phyloP scores from a whole-genome alignment of 1,139 yeast genomes.

The Candida sojae region DNA sequence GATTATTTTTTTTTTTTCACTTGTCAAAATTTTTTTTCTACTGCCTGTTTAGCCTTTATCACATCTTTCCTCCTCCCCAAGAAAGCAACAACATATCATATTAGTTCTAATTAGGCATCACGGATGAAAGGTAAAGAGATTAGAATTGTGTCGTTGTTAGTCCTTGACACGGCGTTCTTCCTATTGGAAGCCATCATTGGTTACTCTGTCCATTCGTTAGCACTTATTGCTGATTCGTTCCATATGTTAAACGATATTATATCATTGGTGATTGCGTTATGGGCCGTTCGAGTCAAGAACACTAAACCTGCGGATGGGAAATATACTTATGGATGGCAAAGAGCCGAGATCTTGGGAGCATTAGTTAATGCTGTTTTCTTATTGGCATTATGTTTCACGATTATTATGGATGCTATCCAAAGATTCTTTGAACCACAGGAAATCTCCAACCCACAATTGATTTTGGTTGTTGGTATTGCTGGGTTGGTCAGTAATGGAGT shows the following conservation, averaged over 20 bases:
- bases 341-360: slow-evolving; percentile 95
- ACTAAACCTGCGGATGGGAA: slow-evolving; percentile 80
- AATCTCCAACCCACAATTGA: slow-evolving; percentile 77
- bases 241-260: slow-evolving; percentile 97
- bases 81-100: too few species aligned
- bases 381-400: slow-evolving; percentile 88
- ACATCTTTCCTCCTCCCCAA: too few species aligned
- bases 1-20: too few species aligned
- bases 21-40: too few species aligned
- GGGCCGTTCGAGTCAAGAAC: slow-evolving; percentile 94
- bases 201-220: slow-evolving; percentile 87
- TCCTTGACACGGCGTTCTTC: slow-evolving; percentile 81
- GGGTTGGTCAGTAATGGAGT: slow-evolving; percentile 82
- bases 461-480: slow-evolving; percentile 76
- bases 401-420: slow-evolving; percentile 89
- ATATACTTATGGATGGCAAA: slow-evolving; percentile 94
- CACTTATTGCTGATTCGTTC: slow-evolving; percentile 92
- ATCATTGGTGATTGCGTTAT: slow-evolving; percentile 83
- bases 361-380: slow-evolving; percentile 89
- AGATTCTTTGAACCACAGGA: slow-evolving; percentile 80
- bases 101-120: too few species aligned
- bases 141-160: slow-evolving; percentile 71
- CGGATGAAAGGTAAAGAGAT: slow-evolving; percentile 59
- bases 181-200: slow-evolving; percentile 83
- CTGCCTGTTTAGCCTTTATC: too few species aligned